Percentiles rank a stretch among this genome's conserved stretches.
Evolutionary conservation across 2,329 filamentous ascomycete species (phyloP).

Genomic region (Fusarium sp.): DNA sequence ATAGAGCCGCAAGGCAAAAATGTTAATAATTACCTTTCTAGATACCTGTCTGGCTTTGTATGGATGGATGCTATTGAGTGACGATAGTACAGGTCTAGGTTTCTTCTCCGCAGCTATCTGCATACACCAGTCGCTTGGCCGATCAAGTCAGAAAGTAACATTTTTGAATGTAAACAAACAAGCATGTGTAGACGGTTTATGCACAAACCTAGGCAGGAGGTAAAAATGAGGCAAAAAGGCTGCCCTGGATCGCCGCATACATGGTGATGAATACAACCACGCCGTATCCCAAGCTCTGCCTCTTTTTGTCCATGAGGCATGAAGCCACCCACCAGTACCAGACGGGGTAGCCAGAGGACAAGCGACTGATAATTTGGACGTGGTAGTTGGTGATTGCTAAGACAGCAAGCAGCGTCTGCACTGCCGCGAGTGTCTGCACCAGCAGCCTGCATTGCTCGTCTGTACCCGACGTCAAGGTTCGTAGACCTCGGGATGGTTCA

Average conservation of each 20-base stretch:
- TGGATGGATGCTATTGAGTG: too few relatives aligned
- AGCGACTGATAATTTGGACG: slow-evolving; percentile 90
- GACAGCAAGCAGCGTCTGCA: slow-evolving; percentile 75
- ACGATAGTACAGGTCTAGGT: neutral
- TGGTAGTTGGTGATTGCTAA: slow-evolving; percentile 84
- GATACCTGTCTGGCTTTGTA: neutral
- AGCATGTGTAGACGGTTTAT: neutral
- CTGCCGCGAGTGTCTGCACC: slow-evolving; percentile 69
- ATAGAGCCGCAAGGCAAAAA: neutral
- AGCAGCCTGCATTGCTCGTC: slow-evolving; percentile 44
- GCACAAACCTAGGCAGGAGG: slow-evolving; percentile 74
- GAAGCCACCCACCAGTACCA: slow-evolving; percentile 87
- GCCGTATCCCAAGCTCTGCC: slow-evolving; percentile 46
- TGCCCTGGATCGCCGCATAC: slow-evolving; percentile 85
- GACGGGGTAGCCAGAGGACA: slow-evolving; percentile 86
- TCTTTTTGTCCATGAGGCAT: slow-evolving; percentile 50
- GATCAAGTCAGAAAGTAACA: too few relatives aligned
- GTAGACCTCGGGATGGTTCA: slow-evolving; percentile 28
- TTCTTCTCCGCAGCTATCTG: too few relatives aligned
- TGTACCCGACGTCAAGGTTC: slow-evolving; percentile 3
- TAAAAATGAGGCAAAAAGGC: slow-evolving; percentile 87
- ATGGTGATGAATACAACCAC: slow-evolving; percentile 76
- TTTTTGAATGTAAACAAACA: neutral
- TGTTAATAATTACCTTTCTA: neutral
- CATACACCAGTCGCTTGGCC: too few relatives aligned